Evolutionary conservation across 1,139 yeast genomes (phyloP).

Genomic region (Geotrichum citri-aurantii): DNA sequence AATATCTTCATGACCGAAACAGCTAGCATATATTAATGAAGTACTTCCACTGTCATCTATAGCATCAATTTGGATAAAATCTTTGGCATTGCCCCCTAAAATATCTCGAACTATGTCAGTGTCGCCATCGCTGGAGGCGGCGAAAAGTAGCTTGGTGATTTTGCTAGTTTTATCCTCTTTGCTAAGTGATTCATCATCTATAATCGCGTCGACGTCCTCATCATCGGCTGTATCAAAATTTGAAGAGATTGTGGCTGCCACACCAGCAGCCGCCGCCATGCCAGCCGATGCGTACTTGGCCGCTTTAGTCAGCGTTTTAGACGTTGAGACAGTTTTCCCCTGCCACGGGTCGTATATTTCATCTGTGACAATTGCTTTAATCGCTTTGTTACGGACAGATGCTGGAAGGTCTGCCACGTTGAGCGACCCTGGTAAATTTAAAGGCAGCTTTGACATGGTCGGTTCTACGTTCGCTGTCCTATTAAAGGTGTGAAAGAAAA

Average conservation of each 20-base stretch:
- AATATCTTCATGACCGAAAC: constrained; percentile 40
- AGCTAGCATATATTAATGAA: constrained; percentile 39
- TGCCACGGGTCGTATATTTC: constrained; percentile 17
- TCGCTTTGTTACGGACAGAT: constrained; percentile 5
- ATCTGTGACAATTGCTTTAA: constrained; percentile 2
- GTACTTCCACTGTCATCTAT: constrained; percentile 39
- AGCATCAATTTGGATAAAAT: constrained; percentile 33
- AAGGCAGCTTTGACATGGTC: constrained; percentile 11
- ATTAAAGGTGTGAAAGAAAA: background rate
- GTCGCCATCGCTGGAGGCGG: constrained; percentile 37
- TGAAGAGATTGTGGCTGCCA: constrained; percentile 2
- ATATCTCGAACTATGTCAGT: constrained; percentile 29
- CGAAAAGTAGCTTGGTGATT: constrained; percentile 30
- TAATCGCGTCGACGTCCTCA: constrained; percentile 26
- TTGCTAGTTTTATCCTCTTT: constrained; percentile 23
- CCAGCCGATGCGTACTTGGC: background rate
- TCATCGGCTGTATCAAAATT: background rate
- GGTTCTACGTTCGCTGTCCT: background rate
- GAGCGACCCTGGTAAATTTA: constrained; percentile 10
- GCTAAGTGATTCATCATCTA: constrained; percentile 23
- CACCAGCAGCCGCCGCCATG: background rate
- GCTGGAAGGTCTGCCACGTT: constrained; percentile 11
- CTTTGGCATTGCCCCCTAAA: constrained; percentile 26
- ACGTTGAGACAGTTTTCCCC: constrained; percentile 1
- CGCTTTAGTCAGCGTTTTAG: background rate